A percentile compares a stretch with the other conserved stretches of the same genome.
These are phyloP conservation scores for Ogataea siamensis DNA, from an alignment of 805 yeast genomes.

Conservation along the genomic window DNA sequence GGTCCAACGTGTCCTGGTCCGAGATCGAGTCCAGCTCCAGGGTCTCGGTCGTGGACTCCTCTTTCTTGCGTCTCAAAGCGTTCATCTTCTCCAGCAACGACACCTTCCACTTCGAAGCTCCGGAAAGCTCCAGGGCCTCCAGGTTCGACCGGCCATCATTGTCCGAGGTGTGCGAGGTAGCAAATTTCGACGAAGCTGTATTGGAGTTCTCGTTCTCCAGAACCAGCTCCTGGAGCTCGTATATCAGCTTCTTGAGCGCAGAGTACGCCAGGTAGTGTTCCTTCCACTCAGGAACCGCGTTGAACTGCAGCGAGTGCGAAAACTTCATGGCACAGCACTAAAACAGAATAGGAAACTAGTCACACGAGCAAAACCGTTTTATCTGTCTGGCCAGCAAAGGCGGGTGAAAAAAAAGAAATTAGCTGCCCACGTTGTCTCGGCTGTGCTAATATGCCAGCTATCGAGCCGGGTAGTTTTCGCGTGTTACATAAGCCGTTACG, in stretches of 20 bases:
- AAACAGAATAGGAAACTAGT: conserved; percentile 6
- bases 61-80: conserved; percentile 12
- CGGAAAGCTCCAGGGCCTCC: conserved; percentile 14
- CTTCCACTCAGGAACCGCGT: conserved; percentile 55
- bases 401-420: conserved; percentile 19
- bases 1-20: conserved; percentile 7
- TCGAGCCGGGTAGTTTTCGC: too few species aligned
- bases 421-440: conserved; percentile 1
- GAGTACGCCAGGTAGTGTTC: conserved; percentile 45
- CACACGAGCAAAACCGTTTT: conserved; percentile 21
- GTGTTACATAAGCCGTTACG: conserved; percentile 9
- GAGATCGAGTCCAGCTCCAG: conserved; percentile 19
- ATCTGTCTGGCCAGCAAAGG: too few species aligned
- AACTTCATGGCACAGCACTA: conserved; percentile 41
- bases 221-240: conserved; percentile 45
- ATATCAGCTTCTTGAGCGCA: conserved; percentile 53
- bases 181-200: conserved; percentile 19
- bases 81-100: conserved; percentile 21
- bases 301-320: conserved; percentile 47
- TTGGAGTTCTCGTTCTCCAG: conserved; percentile 19
- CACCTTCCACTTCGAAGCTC: conserved; percentile 14
- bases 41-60: conserved; percentile 17
- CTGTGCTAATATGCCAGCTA: too few species aligned
- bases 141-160: conserved; percentile 17
- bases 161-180: conserved; percentile 14